Evolutionary conservation across 305 asterid genomes (phyloP).

Genomic region (Ruellia speciosa): DNA sequence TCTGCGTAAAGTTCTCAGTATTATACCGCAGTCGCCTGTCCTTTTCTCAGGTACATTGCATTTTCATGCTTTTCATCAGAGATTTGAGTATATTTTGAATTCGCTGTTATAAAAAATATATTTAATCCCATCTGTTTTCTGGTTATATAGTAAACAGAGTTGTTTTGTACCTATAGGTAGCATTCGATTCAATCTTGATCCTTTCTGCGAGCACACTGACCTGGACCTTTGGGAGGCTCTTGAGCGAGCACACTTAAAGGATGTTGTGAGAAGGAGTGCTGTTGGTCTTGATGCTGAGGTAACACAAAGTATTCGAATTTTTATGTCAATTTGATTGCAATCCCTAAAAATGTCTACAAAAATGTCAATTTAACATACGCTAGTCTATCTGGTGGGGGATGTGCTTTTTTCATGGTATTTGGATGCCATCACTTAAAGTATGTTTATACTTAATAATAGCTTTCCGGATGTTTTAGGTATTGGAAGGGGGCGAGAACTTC

Average conservation of each 20-base stretch:
- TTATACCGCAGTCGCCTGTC: conserved; percentile 94
- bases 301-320: conserved; percentile 2
- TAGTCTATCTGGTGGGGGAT: background rate
- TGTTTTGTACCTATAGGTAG: conserved; percentile 34
- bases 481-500: conserved; percentile 90
- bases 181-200: conserved; percentile 79
- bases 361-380: background rate
- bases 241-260: conserved; percentile 74
- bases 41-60: conserved; percentile 67
- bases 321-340: background rate
- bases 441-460: background rate
- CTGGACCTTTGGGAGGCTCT: conserved; percentile 80
- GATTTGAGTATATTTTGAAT: background rate
- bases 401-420: background rate
- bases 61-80: conserved; percentile 15
- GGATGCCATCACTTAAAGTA: background rate
- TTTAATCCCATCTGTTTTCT: no score
- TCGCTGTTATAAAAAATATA: no score
- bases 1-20: conserved; percentile 80
- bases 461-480: conserved; percentile 41
- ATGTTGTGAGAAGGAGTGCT: conserved; percentile 51
- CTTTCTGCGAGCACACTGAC: conserved; percentile 71
- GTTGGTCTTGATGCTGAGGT: conserved; percentile 83
- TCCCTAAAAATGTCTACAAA: background rate
- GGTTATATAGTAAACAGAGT: no score